Conservation (phyloP, 805 yeast species). For the Teunomyces cretensis region DNA sequence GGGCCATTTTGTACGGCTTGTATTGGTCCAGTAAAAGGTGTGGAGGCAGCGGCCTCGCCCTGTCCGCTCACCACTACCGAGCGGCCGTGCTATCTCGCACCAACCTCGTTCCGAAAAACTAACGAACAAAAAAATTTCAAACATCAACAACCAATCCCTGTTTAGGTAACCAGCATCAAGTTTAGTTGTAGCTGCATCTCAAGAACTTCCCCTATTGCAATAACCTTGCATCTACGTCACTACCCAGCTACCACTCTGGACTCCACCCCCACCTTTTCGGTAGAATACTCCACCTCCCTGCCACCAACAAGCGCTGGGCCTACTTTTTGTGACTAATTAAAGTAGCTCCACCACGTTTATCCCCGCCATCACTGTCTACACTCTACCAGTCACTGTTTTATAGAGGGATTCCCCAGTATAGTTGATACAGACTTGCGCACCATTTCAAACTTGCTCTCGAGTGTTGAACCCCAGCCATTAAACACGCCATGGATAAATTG, state of each 20-base stretch:
- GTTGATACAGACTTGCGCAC: not conserved
- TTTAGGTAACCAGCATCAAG: not conserved
- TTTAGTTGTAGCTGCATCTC: not conserved
- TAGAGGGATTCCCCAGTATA: not conserved
- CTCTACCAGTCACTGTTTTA: not conserved
- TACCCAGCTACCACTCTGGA: not conserved
- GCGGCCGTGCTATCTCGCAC: conserved; percentile 2
- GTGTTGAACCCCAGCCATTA: not conserved
- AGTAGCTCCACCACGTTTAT: not conserved
- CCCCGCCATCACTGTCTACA: not conserved
- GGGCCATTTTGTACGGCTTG: no score
- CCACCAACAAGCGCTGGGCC: not conserved
- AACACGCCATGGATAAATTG: conserved; percentile 25
- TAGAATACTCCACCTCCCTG: not conserved
- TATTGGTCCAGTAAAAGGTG: not conserved
- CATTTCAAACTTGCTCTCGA: not conserved
- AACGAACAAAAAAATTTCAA: conserved; percentile 4
- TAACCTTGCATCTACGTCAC: not conserved
- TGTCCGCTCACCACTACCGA: not conserved
- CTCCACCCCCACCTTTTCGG: not conserved
- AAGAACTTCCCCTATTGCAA: not conserved
- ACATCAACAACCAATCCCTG: conserved; percentile 4
- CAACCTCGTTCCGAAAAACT: conserved; percentile 1
- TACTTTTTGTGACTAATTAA: not conserved
- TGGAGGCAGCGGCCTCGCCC: not conserved